phyloP scores from a whole-genome alignment of 1,284 basidiomycete species.

The Trametes pubescens region DNA sequence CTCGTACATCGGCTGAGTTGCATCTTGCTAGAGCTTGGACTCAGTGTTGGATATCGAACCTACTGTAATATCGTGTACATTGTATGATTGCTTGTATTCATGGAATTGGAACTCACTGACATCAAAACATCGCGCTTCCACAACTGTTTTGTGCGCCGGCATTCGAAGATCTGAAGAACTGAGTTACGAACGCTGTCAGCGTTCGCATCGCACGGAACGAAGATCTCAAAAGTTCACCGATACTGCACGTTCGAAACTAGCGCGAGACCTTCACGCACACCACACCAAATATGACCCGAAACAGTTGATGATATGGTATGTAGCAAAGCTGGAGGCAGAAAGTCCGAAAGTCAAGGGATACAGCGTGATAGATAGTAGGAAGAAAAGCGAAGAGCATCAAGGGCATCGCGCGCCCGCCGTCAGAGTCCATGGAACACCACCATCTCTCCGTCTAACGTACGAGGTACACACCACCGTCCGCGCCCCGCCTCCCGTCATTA shows the following conservation, averaged over 20 bases:
- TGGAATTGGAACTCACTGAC: neutral
- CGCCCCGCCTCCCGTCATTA: neutral
- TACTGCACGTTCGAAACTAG: neutral
- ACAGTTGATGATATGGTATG: constrained; percentile 13
- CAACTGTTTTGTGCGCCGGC: no score
- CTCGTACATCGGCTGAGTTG: constrained; percentile 19
- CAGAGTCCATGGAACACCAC: neutral
- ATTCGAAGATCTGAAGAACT: neutral
- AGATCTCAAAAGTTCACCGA: no score
- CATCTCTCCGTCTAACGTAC: neutral
- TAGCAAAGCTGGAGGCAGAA: constrained; percentile 1
- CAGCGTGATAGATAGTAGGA: constrained; percentile 17
- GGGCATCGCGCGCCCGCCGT: neutral
- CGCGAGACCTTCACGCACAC: neutral
- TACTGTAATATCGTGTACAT: constrained; percentile 4
- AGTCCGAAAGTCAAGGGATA: constrained; percentile 20
- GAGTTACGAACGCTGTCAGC: neutral
- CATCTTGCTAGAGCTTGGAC: neutral
- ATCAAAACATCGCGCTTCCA: no score
- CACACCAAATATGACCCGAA: neutral
- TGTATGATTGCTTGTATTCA: constrained; percentile 1
- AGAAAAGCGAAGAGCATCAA: neutral
- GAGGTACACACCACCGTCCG: neutral
- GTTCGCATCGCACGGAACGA: no score
- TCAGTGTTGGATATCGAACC: neutral